Evolutionary conservation across 164 flowering plant species (phyloP).

Genomic region (Warburgia ugandensis): DNA sequence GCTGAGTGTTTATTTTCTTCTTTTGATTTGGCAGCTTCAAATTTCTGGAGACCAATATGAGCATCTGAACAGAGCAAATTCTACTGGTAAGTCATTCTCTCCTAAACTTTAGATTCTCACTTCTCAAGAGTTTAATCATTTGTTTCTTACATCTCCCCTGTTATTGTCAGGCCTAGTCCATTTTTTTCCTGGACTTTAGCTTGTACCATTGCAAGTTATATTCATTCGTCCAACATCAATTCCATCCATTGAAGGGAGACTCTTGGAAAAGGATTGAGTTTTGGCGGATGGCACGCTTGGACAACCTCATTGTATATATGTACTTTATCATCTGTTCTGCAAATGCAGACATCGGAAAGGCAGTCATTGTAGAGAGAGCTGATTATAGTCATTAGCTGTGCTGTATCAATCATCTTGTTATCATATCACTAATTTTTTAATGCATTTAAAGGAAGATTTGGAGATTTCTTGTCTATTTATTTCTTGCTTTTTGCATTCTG

Average conservation of each 20-base stretch:
- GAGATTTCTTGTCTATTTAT: no score
- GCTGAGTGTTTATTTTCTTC: background rate
- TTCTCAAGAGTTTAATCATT: no score
- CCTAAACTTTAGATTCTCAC: background rate
- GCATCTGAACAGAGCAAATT: conserved; percentile 1
- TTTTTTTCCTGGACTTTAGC: conserved; percentile 22
- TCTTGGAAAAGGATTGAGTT: background rate
- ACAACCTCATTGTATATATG: conserved; percentile 32
- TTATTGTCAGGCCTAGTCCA: conserved; percentile 16
- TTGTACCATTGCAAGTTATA: conserved; percentile 16
- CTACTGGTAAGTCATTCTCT: conserved; percentile 9
- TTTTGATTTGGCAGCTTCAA: conserved; percentile 42
- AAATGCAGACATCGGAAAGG: conserved; percentile 27
- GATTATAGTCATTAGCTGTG: conserved; percentile 24
- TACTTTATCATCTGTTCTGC: conserved; percentile 28
- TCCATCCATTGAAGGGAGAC: conserved; percentile 2
- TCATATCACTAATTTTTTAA: conserved; percentile 15
- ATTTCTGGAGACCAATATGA: conserved; percentile 70
- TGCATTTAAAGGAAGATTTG: background rate
- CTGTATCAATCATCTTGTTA: conserved; percentile 14
- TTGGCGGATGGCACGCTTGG: conserved; percentile 5
- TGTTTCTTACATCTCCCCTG: background rate
- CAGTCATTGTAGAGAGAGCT: conserved; percentile 17
- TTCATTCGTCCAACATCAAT: conserved; percentile 10
- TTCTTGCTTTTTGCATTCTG: background rate